Conservation (phyloP, 148 eudicot species). For the Chenopodium album region DNA sequence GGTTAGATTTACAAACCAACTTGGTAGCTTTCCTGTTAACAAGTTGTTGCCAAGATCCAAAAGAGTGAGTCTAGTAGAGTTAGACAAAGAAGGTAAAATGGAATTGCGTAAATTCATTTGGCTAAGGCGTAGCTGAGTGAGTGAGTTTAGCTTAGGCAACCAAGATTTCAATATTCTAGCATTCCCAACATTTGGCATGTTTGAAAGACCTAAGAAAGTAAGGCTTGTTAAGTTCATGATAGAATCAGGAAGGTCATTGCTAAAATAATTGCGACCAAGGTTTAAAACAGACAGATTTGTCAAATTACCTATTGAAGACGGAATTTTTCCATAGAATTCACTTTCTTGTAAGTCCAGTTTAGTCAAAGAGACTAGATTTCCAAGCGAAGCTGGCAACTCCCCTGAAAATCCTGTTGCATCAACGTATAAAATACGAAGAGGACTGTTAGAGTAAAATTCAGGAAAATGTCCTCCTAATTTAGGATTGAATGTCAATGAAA, state of each 20-base stretch:
- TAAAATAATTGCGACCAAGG: slow-evolving; percentile 3
- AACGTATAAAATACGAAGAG: neutral
- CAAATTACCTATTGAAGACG: slow-evolving; percentile 25
- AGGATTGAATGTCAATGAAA: slow-evolving; percentile 7
- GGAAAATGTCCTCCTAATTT: slow-evolving; percentile 26
- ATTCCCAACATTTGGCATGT: neutral
- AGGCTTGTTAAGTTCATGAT: slow-evolving; percentile 13
- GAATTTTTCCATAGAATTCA: slow-evolving; percentile 17
- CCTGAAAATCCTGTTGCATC: slow-evolving; percentile 18
- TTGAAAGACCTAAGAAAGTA: neutral
- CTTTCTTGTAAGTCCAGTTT: neutral
- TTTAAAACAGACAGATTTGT: neutral
- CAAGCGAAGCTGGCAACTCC: slow-evolving; percentile 27
- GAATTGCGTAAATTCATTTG: neutral
- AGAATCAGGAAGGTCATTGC: neutral
- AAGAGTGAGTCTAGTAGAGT: neutral
- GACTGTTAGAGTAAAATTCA: slow-evolving; percentile 17
- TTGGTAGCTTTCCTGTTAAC: neutral
- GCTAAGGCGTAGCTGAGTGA: neutral
- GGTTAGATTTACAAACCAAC: slow-evolving; percentile 13
- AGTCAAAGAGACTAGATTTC: neutral
- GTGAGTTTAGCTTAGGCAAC: no score
- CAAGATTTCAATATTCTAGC: no score
- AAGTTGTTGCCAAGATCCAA: neutral
- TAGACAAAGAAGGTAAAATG: neutral